Evolutionary conservation across 352 stramenopile genomes (phyloP).

Genomic region (Pythium scleroteichum): DNA sequence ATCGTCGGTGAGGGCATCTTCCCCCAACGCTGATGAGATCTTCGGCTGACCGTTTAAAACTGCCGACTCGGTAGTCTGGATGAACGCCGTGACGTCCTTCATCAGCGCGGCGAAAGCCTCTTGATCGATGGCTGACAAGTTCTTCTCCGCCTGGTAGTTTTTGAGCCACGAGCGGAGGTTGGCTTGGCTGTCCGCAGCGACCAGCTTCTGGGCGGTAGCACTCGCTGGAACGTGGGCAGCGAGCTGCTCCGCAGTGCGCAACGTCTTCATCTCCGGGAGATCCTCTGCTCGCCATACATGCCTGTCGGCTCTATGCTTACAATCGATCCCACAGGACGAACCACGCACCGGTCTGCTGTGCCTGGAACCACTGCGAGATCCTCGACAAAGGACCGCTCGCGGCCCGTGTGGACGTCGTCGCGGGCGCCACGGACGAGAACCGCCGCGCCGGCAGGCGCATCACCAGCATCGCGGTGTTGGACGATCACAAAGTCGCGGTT

Average conservation of each 20-base stretch:
- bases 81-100: conserved; percentile 40
- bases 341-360: conserved; percentile 19
- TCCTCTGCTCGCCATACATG: conserved; percentile 31
- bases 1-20: conserved; percentile 27
- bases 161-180: conserved; percentile 22
- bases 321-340: not conserved
- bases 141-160: conserved; percentile 21
- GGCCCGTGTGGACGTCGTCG: not conserved
- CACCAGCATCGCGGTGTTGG: conserved; percentile 11
- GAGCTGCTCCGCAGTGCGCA: conserved; percentile 52
- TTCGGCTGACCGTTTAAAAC: conserved; percentile 38
- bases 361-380: conserved; percentile 19
- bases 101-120: conserved; percentile 50
- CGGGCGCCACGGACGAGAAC: conserved; percentile 13
- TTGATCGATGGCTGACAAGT: conserved; percentile 19
- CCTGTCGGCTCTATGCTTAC: not conserved
- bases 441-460: conserved; percentile 21
- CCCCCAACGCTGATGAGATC: conserved; percentile 40
- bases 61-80: conserved; percentile 46
- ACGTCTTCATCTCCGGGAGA: conserved; percentile 57
- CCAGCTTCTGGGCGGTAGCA: conserved; percentile 9
- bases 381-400: not conserved
- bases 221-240: conserved; percentile 24
- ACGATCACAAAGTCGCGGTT: conserved; percentile 1
- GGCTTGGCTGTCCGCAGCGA: not conserved